Conservation (phyloP, 257 asterid genomes). For the Solanum commersonii region DNA sequence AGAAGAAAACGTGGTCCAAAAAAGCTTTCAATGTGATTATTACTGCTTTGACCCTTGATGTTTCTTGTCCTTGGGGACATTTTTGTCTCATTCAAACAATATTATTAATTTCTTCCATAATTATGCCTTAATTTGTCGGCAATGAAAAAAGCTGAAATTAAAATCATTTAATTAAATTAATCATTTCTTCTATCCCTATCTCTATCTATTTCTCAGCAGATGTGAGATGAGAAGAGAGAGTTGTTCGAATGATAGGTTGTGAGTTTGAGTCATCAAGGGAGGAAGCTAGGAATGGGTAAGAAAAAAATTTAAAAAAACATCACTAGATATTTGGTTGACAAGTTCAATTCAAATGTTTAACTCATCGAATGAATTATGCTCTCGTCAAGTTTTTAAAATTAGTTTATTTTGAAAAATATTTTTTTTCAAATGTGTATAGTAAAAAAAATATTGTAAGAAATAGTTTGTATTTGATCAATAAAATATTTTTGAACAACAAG, state of each 20-base stretch:
- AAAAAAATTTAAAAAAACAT: no score
- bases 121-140: slow-evolving; percentile 27
- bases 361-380: not conserved
- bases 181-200: not conserved
- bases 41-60: slow-evolving; percentile 11
- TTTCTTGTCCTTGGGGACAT: slow-evolving; percentile 4
- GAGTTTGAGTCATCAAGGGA: no score
- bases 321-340: not conserved
- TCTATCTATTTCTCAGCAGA: no score
- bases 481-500: no score
- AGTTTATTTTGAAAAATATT: not conserved
- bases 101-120: slow-evolving; percentile 3
- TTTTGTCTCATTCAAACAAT: not conserved
- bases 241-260: no score
- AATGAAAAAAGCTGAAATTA: not conserved
- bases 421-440: no score
- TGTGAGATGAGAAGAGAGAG: not conserved
- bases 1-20: slow-evolving; percentile 4
- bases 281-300: no score
- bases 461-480: no score
- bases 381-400: not conserved
- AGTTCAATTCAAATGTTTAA: not conserved
- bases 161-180: not conserved
- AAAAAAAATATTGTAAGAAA: no score
- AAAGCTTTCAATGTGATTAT: slow-evolving; percentile 10